Base-by-base conservation (phyloP, 768 basidiomycete genomes). In the Gyrodon lividus region DNA sequence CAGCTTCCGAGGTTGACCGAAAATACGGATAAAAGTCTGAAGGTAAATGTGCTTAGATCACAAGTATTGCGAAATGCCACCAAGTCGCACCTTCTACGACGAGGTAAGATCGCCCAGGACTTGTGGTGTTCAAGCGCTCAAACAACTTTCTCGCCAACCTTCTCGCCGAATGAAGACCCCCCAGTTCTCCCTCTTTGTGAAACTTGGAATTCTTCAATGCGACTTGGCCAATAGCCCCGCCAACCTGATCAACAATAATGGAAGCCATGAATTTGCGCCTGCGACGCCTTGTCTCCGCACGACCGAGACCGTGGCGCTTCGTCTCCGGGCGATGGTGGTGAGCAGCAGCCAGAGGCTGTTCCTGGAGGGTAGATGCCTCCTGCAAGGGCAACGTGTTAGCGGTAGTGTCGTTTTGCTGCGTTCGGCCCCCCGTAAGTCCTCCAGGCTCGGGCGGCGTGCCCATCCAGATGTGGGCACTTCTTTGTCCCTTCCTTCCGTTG, bases 21-120 rank as follows among this genome's bases (percentile, higher is more conserved):
- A 91, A 91, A 63, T 89, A 91, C 0, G 89, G 88, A 59, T 81
- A 74, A 62, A 91, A 91, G 61, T 91, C 89, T 88, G 44, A 26
- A 28, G 23, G 46, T n/a, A 53, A 22, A 50, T 16, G 19, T 52
- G 22, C 17, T 39, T 17, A 10, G 28, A 39, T 46, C 37, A 41
- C 17, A 34, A 9, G 23, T 5, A 28, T 19, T 30, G 35, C 22
- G 24, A 40, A 33, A 16, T n/a, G 12, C 28, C 12, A 8, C 22
- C 43, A 12, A 16, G 46, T 58, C 73, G 39, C 46, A 83, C 86
- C 87, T 60, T 87, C 83, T 12, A 89, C 84, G 31, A 85, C 50
- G 23, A 90, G 75, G 68, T 86, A 76, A 20, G 77, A 73, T 48
- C 86, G 70, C 28, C 80, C 75, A 14, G 86, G 85, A 53, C 75